Percentiles rank a stretch among this genome's conserved stretches.
These are phyloP conservation scores for Fusarium torulosum DNA, from an alignment of 2,329 filamentous ascomycete genomes.

Conservation along the genomic window DNA sequence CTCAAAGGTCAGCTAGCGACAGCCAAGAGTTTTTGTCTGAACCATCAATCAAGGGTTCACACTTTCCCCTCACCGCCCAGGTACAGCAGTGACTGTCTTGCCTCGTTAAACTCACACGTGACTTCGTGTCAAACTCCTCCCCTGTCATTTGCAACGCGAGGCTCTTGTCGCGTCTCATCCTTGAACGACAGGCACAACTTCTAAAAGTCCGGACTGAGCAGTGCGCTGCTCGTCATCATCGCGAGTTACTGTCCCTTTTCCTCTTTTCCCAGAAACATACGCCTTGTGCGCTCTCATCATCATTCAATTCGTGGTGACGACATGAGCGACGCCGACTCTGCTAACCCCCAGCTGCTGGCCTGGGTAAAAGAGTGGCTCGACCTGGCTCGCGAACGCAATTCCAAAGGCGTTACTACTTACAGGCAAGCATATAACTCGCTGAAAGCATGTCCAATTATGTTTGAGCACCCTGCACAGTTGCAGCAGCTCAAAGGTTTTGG, in stretches of 20 bases:
- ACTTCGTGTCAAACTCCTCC: slow-evolving; percentile 37
- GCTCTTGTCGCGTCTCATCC: slow-evolving; percentile 20
- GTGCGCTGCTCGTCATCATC: neutral
- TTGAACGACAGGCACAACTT: neutral
- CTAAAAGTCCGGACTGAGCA: slow-evolving; percentile 1
- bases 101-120: slow-evolving; percentile 32
- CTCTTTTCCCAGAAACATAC: neutral
- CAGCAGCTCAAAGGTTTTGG: slow-evolving; percentile 81
- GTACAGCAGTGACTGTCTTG: neutral
- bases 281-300: neutral
- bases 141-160: slow-evolving; percentile 18
- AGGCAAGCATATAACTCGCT: slow-evolving; percentile 82
- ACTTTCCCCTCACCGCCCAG: slow-evolving; percentile 15
- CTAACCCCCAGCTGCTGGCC: slow-evolving; percentile 77
- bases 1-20: slow-evolving; percentile 28
- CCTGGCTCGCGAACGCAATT: slow-evolving; percentile 74
- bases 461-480: slow-evolving; percentile 79
- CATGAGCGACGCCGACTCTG: slow-evolving; percentile 61
- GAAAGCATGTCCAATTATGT: slow-evolving; percentile 77
- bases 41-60: slow-evolving; percentile 9
- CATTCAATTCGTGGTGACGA: slow-evolving; percentile 2
- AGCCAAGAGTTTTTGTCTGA: neutral
- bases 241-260: neutral
- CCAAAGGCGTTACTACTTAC: slow-evolving; percentile 78
- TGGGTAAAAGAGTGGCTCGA: slow-evolving; percentile 87